Evolutionary conservation across 306 rosid genomes (phyloP), one percentile per base, ranked within the genome.

Genomic region (Cucumis melo): DNA sequence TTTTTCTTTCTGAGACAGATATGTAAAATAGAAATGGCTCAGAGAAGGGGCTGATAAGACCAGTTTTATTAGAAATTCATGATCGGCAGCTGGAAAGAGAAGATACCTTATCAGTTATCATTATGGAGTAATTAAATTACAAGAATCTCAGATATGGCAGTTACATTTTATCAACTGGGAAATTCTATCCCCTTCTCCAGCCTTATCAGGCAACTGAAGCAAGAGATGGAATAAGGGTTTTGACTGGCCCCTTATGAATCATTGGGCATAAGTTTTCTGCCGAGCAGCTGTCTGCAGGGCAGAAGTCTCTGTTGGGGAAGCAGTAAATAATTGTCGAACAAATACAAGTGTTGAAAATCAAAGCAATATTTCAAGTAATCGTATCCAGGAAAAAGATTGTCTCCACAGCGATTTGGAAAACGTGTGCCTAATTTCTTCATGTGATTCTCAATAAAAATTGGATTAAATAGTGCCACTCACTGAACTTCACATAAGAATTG

Each of bases 201-300:
- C 50, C 64, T 90, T 53, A 46, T 94, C 75, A 85, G 96, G 80
- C 86, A 87, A 79, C 78, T 90, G 79, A 97, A 94, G 79, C 91
- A 83, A 81, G 97, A 94, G 81, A 82, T 91, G 84, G 98, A 91
- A 62, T 90, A 32, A 88, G 88, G 79, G 96, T 90, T 63, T 64
- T 94, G 87, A 98, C 97, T 32, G 36, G 36, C 36, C 36, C 36
- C 36, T 32, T 32, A 5, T 32, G 36, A 3, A 32, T 32, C 36
- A 32, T 3, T 32, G 36, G 36, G 36, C 36, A 32, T 4, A 32
- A 32, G 36, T 32, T 32, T 3, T 32, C 36, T 32, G 36, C 36
- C 3, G 36, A 32, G 36, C 10, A 42, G 98, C 89, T 83, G 88
- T 90, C 54, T 62, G 53, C 27, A 78, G 74, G 85, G 97, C 96